phyloP scores from a whole-genome alignment of 306 rosid genomes.

The Prunus mira region DNA sequence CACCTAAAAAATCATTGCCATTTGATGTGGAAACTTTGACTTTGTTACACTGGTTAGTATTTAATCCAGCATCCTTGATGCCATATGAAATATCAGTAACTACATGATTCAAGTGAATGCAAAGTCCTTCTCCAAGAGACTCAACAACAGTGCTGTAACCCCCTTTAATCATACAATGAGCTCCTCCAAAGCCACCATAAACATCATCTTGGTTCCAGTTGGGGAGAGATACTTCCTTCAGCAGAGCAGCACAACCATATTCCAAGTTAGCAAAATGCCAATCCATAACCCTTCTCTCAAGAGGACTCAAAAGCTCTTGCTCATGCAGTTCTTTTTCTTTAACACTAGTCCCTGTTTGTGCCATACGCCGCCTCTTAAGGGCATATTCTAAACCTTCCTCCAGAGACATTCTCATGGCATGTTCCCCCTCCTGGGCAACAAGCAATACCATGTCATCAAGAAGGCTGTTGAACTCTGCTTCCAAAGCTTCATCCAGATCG shows the following conservation, averaged over 20 bases:
- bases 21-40: slow-evolving; percentile 78
- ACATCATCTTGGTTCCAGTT: slow-evolving; percentile 98
- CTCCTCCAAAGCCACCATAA: slow-evolving; percentile 99
- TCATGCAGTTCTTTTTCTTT: slow-evolving; percentile 44
- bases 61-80: slow-evolving; percentile 37
- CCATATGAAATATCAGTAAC: slow-evolving; percentile 79
- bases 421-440: slow-evolving; percentile 81
- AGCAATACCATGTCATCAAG: slow-evolving; percentile 92
- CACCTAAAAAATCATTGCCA: slow-evolving; percentile 72
- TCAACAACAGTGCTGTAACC: slow-evolving; percentile 90
- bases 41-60: slow-evolving; percentile 31
- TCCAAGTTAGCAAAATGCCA: slow-evolving; percentile 99
- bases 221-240: slow-evolving; percentile 93
- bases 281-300: slow-evolving; percentile 99
- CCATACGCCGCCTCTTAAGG: slow-evolving; percentile 69
- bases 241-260: slow-evolving; percentile 97
- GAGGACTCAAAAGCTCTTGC: slow-evolving; percentile 70
- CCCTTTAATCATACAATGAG: slow-evolving; percentile 99
- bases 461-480: slow-evolving; percentile 94
- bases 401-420: slow-evolving; percentile 84
- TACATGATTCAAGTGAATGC: slow-evolving; percentile 62
- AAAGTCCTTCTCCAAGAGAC: slow-evolving; percentile 86
- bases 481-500: slow-evolving; percentile 88
- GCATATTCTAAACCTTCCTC: slow-evolving; percentile 98
- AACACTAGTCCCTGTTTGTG: slow-evolving; percentile 35